phyloP scores from a whole-genome alignment of 371 early-diverging fungal species.

The Apophysomyces trapeziformis region DNA sequence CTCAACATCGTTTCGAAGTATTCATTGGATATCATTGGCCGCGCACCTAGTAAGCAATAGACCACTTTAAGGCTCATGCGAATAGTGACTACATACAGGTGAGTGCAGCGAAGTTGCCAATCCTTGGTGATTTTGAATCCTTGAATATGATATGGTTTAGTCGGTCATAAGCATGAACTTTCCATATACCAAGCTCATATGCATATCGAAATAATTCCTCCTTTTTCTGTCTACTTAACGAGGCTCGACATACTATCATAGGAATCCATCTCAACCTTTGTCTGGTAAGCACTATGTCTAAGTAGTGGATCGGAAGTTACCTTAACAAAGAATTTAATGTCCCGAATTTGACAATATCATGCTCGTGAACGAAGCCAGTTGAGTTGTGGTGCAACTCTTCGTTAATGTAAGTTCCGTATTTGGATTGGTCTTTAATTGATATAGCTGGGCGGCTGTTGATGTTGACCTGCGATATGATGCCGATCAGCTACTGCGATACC shows the following conservation, averaged over 20 bases:
- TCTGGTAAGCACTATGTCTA: no score
- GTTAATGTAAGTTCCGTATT: constrained; percentile 21
- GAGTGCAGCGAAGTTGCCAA: background rate
- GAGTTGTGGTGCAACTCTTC: background rate
- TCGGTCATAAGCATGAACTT: background rate
- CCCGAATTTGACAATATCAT: constrained; percentile 19
- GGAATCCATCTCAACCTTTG: constrained; percentile 14
- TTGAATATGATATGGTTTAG: background rate
- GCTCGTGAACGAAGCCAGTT: constrained; percentile 2
- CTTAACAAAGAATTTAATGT: background rate
- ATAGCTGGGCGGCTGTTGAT: constrained; percentile 14
- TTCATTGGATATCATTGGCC: constrained; percentile 9
- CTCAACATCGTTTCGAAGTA: background rate
- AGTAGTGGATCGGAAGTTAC: background rate
- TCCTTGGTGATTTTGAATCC: constrained; percentile 18
- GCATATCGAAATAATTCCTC: constrained; percentile 8
- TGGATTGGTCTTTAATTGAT: constrained; percentile 11
- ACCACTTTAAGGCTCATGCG: constrained; percentile 8
- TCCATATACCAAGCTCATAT: constrained; percentile 10
- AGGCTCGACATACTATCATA: constrained; percentile 13
- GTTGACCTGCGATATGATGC: background rate
- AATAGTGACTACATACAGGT: background rate
- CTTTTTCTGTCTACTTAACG: constrained; percentile 14
- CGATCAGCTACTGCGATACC: background rate
- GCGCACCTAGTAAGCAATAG: background rate